A percentile compares a stretch with the other conserved stretches of the same genome.
These are phyloP conservation scores for Lasiodiplodia hormozganensis DNA, from an alignment of 2,329 filamentous ascomycete genomes.

Conservation along the genomic window DNA sequence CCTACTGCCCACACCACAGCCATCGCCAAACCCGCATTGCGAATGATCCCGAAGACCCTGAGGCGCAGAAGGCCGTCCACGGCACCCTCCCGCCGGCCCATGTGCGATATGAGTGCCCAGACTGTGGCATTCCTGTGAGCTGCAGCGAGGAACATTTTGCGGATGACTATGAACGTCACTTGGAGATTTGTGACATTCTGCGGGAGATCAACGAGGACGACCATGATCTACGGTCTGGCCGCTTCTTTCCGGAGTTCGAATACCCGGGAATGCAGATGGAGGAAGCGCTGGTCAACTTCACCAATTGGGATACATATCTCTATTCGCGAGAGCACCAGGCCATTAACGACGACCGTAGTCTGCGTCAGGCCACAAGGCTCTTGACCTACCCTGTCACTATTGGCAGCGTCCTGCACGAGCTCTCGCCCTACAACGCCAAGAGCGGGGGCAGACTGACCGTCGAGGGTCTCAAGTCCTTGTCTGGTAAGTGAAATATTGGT, in stretches of 20 bases:
- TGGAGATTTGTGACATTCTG: constrained; percentile 90
- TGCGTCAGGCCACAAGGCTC: constrained; percentile 91
- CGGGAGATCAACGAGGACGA: constrained; percentile 97
- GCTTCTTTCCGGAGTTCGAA: constrained; percentile 92
- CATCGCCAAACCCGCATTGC: constrained; percentile 78
- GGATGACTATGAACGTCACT: constrained; percentile 90
- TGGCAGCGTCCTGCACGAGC: constrained; percentile 88
- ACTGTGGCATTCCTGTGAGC: constrained; percentile 92
- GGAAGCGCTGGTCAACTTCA: constrained; percentile 94
- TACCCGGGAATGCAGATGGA: constrained; percentile 91
- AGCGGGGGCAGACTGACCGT: constrained; percentile 77
- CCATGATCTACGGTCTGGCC: constrained; percentile 88
- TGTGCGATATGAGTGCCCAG: constrained; percentile 92
- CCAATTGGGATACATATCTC: constrained; percentile 96
- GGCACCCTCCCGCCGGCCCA: constrained; percentile 74
- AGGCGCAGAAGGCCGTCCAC: constrained; percentile 63
- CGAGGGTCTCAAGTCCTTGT: constrained; percentile 93
- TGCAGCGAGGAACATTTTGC: constrained; percentile 96
- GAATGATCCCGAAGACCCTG: constrained; percentile 68
- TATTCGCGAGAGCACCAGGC: constrained; percentile 92
- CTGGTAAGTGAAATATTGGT: constrained; percentile 65
- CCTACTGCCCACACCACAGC: constrained; percentile 88
- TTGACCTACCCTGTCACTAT: constrained; percentile 94
- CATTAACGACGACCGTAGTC: constrained; percentile 85
- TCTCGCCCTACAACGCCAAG: constrained; percentile 88